Evolutionary conservation across 257 asterid species (phyloP).

Genomic region (Schizonepeta tenuifolia): DNA sequence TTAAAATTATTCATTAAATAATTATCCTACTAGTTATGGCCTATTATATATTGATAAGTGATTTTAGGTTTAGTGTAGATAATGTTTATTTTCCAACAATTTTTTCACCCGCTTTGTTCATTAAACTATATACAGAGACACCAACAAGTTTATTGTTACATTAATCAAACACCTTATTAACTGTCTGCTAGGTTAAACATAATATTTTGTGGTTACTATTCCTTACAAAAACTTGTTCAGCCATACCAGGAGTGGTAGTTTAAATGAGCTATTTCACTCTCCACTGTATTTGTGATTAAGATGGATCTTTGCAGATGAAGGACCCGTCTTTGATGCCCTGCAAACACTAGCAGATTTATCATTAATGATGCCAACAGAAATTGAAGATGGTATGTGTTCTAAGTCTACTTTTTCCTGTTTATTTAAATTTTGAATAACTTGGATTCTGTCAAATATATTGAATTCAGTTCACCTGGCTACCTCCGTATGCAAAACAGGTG

Average conservation of each 20-base stretch:
- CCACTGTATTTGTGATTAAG: conserved; percentile 25
- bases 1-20: background rate
- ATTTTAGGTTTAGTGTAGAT: background rate
- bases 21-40: conserved; percentile 3
- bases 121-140: conserved; percentile 6
- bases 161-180: conserved; percentile 24
- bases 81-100: background rate
- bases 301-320: conserved; percentile 66
- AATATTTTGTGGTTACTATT: background rate
- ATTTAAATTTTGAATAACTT: conserved; percentile 6
- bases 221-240: conserved; percentile 5
- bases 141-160: conserved; percentile 15
- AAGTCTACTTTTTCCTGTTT: conserved; percentile 31
- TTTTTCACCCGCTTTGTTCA: background rate
- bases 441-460: conserved; percentile 19
- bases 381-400: conserved; percentile 64
- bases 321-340: conserved; percentile 73
- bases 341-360: conserved; percentile 89
- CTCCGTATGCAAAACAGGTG: conserved; percentile 24
- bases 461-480: conserved; percentile 26
- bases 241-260: background rate
- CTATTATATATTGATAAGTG: conserved; percentile 10
- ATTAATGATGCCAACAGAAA: conserved; percentile 75
- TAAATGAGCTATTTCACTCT: conserved; percentile 17
- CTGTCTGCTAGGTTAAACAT: conserved; percentile 21